These are phyloP conservation scores for Pseudogymnoascus sp. DNA, from an alignment of 2,329 filamentous ascomycete species.

Conservation along the genomic window DNA sequence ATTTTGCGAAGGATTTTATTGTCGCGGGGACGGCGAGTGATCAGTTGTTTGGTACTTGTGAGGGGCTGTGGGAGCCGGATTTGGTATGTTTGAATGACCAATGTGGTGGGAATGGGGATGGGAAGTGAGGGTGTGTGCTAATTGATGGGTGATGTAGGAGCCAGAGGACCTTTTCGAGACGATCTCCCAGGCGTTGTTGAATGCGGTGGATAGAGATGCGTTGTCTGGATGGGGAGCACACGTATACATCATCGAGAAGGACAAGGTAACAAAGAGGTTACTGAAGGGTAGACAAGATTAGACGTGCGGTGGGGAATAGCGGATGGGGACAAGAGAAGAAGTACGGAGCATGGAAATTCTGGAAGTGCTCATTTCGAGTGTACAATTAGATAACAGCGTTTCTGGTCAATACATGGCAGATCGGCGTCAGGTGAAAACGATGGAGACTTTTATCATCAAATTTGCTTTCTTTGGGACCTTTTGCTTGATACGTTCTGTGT, in stretches of 20 bases:
- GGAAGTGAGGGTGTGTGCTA: background rate
- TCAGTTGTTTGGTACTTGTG: constrained; percentile 97
- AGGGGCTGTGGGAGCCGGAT: constrained; percentile 96
- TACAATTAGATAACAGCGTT: constrained; percentile 2
- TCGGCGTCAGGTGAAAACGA: background rate
- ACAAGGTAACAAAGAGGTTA: constrained; percentile 98
- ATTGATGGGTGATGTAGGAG: constrained; percentile 39
- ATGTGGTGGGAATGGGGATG: background rate
- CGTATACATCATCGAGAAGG: constrained; percentile 99
- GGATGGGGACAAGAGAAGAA: background rate
- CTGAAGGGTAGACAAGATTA: constrained; percentile 96
- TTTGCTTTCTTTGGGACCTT: background rate
- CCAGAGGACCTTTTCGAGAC: constrained; percentile 98
- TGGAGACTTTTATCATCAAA: background rate
- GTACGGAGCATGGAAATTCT: background rate
- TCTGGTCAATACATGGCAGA: background rate
- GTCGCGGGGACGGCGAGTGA: constrained; percentile 93
- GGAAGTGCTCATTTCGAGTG: background rate
- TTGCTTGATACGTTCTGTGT: background rate
- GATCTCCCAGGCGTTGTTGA: constrained; percentile 89
- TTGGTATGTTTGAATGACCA: constrained; percentile 50
- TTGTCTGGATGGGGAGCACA: constrained; percentile 97
- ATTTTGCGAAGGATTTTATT: constrained; percentile 99
- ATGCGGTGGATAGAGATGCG: constrained; percentile 92
- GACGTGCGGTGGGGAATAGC: constrained; percentile 13